Evolutionary conservation across 345 rosid genomes (phyloP), one percentile per base, ranked within the genome.

Genomic region (Bruguiera sexangula): DNA sequence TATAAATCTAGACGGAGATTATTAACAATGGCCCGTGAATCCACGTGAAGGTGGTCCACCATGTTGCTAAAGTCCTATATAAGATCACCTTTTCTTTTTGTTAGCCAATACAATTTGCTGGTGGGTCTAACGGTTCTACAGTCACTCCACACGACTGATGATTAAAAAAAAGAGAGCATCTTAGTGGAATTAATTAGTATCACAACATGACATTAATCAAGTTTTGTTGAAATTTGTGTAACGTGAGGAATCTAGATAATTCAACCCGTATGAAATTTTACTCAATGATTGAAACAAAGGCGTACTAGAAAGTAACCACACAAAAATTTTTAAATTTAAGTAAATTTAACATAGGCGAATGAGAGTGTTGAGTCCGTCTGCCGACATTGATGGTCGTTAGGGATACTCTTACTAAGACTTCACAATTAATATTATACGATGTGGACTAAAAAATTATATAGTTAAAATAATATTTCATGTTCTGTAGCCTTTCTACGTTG

Each of bases 21-120:
- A 70, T 60, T 69, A 78, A 65, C 75, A 39, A 60, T 63, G 74
- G 66, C 87, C 82, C 82, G 87, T 81, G 86, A 87, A 80, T 80
- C 73, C 82, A 83, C 76, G 87, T 83, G 85, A 83, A 74, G 80
- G n/a, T 82, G 84, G 83, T 21, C 81, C 87, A 72, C 65, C 66
- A 64, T 81, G 87, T 81, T 74, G 64, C 61, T 34, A 10, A 9
- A 48, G 8, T 6, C 31, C 51, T 70, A 43, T 0, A 15, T 3
- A 13, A 13, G 18, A 13, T 15, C 50, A 3, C 4, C 1, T 43
- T 43, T 43, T 43, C 16, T 43, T 43, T 43, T 43, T 43, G 5
- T 43, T 1, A 11, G 16, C 4, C 13, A 39, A 39, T 39, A 11
- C 16, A 39, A 39, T 39, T 11, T 39, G 16, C 0, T 10, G 0